A percentile compares a stretch with the other conserved stretches of the same genome.
phyloP scores from a whole-genome alignment of 345 rosid species.

The Populus pruinosa region DNA sequence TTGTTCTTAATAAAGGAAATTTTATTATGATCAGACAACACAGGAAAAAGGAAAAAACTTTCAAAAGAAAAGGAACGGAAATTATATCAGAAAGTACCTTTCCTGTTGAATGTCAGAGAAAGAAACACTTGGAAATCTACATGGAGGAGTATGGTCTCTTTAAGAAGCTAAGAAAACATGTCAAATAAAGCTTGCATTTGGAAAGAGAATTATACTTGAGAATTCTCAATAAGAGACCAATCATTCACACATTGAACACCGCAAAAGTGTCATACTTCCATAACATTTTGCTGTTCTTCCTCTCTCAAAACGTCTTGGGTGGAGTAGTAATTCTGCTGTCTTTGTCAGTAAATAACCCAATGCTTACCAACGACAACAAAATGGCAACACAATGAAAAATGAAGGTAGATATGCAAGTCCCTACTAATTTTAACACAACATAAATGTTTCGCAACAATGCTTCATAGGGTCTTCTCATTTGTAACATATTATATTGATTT shows the following conservation, averaged over 20 bases:
- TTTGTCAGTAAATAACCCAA: neutral
- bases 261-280: neutral
- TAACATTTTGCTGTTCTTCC: neutral
- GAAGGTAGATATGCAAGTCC: neutral
- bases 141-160: too few species aligned
- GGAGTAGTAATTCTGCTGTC: neutral
- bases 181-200: neutral
- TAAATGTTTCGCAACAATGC: neutral
- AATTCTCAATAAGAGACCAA: neutral
- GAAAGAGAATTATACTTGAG: neutral
- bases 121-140: too few species aligned
- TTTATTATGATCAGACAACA: neutral
- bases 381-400: neutral
- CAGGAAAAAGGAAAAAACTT: neutral
- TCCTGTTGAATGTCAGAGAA: neutral
- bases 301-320: neutral
- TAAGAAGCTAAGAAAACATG: neutral
- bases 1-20: neutral
- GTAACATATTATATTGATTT: neutral
- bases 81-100: neutral
- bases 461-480: neutral
- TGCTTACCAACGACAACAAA: neutral
- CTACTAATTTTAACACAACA: neutral
- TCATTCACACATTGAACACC: neutral
- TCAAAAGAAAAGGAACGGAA: neutral